Evolutionary conservation across 106 monocot species (phyloP).

Genomic region (Dendrobium officinale): DNA sequence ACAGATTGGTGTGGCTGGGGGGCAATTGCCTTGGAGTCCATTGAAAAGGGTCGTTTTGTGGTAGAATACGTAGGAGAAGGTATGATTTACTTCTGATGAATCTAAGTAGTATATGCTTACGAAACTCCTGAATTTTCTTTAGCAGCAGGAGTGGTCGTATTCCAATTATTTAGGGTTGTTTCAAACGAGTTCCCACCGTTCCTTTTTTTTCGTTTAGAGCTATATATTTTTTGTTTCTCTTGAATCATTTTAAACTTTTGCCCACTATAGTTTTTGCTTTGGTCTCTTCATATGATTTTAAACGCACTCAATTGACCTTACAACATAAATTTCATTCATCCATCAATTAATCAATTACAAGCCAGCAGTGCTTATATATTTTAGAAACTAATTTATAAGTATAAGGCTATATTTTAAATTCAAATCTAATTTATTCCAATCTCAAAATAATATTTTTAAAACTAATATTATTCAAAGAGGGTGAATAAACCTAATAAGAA

Average conservation of each 20-base stretch:
- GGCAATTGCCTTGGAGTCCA: conserved; percentile 58
- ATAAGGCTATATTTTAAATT: too few species aligned
- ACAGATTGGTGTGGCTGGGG: conserved; percentile 95
- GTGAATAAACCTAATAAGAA: too few species aligned
- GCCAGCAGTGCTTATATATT: too few species aligned
- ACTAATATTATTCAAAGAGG: too few species aligned
- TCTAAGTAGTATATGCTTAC: neutral
- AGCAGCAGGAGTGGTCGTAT: neutral
- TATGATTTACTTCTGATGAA: conserved; percentile 12
- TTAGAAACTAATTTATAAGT: too few species aligned
- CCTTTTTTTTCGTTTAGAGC: neutral
- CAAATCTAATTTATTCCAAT: too few species aligned
- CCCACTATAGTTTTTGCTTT: neutral
- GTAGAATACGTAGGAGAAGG: conserved; percentile 99
- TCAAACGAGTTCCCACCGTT: neutral
- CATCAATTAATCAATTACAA: too few species aligned
- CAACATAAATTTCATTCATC: too few species aligned
- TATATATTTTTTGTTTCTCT: neutral
- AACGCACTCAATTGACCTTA: neutral
- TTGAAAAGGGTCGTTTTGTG: conserved; percentile 81
- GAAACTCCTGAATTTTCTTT: neutral
- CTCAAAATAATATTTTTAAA: too few species aligned
- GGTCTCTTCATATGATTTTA: neutral
- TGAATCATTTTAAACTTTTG: neutral
- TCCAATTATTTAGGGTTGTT: neutral